These are phyloP conservation scores for Fusarium sp. DNA, from an alignment of 2,329 filamentous ascomycete species.

Conservation along the genomic window DNA sequence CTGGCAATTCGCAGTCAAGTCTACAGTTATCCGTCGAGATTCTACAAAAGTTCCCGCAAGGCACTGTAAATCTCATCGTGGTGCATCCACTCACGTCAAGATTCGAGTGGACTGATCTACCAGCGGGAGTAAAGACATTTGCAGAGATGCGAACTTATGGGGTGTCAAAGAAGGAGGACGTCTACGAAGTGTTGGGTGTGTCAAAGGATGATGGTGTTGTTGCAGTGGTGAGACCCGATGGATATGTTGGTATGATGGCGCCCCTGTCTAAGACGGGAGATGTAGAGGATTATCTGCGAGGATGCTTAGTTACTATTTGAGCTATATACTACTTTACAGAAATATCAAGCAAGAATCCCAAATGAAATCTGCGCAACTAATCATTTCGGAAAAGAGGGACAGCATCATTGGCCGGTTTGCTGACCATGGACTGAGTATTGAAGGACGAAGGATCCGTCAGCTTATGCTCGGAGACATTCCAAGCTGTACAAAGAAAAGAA, in stretches of 20 bases:
- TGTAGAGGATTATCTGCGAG: background rate
- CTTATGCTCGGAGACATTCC: background rate
- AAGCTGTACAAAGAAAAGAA: background rate
- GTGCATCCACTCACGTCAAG: background rate
- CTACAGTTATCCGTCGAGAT: background rate
- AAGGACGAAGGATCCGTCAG: background rate
- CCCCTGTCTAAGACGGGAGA: background rate
- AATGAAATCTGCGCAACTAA: fast-evolving
- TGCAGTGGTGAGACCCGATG: slow-evolving; percentile 12
- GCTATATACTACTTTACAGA: fast-evolving
- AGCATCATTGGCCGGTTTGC: background rate
- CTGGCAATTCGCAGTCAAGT: background rate
- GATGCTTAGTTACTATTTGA: background rate
- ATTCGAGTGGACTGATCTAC: slow-evolving; percentile 12
- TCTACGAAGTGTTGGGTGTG: background rate
- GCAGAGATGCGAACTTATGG: slow-evolving; percentile 2
- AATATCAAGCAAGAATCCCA: fast-evolving
- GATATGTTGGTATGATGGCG: slow-evolving; percentile 7
- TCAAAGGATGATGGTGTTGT: background rate
- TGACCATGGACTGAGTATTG: too few species aligned
- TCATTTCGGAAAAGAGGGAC: too few species aligned
- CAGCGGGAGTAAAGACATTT: background rate
- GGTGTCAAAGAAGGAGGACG: slow-evolving; percentile 1
- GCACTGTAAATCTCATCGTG: background rate
- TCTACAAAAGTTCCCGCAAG: background rate